These are phyloP conservation scores for Periconia macrospinosa DNA, from an alignment of 2,329 filamentous ascomycete genomes.

Conservation along the genomic window DNA sequence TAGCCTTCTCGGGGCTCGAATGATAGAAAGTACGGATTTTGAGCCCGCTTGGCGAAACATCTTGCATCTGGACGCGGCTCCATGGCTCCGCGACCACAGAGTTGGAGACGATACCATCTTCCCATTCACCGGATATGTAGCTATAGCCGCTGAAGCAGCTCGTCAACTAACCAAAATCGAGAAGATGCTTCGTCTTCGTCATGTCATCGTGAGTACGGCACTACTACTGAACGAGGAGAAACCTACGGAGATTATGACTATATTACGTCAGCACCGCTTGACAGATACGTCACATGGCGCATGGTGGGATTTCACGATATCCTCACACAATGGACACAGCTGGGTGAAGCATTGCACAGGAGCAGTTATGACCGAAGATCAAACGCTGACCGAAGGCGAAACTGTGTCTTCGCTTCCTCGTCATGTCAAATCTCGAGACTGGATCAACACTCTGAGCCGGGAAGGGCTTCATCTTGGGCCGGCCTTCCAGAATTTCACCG, in stretches of 20 bases:
- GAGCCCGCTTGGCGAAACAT: slow-evolving; percentile 14
- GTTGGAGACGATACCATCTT: slow-evolving; percentile 46
- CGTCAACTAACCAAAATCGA: slow-evolving; percentile 8
- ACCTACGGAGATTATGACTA: slow-evolving; percentile 12
- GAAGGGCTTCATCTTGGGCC: slow-evolving; percentile 1
- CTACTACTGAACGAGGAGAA: slow-evolving; percentile 7
- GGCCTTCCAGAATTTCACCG: not conserved
- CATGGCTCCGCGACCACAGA: slow-evolving; percentile 52
- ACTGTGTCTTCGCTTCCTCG: not conserved
- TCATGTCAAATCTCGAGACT: too few relatives aligned
- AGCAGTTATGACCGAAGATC: not conserved
- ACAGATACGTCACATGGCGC: slow-evolving; percentile 11
- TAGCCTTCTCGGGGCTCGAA: slow-evolving; percentile 11
- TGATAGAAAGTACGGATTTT: slow-evolving; percentile 1
- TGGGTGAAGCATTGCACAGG: slow-evolving; percentile 29
- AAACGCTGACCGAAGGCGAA: not conserved
- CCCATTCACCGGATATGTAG: slow-evolving; percentile 48
- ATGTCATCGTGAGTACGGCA: slow-evolving; percentile 7
- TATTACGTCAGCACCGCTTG: slow-evolving; percentile 8
- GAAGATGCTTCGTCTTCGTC: slow-evolving; percentile 2
- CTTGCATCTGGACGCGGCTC: slow-evolving; percentile 37
- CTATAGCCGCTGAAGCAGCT: slow-evolving; percentile 43
- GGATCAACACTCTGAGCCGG: too few relatives aligned
- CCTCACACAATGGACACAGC: slow-evolving; percentile 12
- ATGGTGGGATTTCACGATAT: slow-evolving; percentile 16